These are phyloP conservation scores for Aspergillus piperis DNA, from an alignment of 2,329 filamentous ascomycete genomes.

Conservation along the genomic window DNA sequence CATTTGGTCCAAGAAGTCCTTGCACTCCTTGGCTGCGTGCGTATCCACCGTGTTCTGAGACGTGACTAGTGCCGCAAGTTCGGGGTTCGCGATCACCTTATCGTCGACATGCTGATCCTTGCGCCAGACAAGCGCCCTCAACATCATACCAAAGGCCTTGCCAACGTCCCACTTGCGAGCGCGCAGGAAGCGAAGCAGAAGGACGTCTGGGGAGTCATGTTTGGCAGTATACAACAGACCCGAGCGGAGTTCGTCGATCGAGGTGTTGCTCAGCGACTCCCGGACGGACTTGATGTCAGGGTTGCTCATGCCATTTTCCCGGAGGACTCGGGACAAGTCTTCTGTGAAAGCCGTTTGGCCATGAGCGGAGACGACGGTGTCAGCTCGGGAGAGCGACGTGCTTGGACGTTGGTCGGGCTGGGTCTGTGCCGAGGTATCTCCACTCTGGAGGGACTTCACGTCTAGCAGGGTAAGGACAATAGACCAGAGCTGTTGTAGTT, in stretches of 20 bases:
- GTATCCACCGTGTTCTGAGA: conserved; percentile 60
- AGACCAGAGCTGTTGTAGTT: conserved; percentile 83
- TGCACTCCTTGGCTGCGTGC: conserved; percentile 63
- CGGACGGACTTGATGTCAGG: conserved; percentile 73
- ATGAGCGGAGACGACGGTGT: conserved; percentile 63
- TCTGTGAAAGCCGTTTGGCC: conserved; percentile 44
- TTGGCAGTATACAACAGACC: conserved; percentile 90
- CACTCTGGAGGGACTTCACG: conserved; percentile 63
- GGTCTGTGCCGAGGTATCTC: conserved; percentile 49
- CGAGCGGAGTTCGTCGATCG: conserved; percentile 72
- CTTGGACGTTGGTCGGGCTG: conserved; percentile 19
- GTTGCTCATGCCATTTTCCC: conserved; percentile 21
- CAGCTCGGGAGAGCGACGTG: conserved; percentile 35
- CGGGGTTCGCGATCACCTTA: conserved; percentile 75
- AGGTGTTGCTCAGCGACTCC: conserved; percentile 71
- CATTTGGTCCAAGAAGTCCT: conserved; percentile 79
- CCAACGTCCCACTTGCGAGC: conserved; percentile 92
- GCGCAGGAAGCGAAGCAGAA: conserved; percentile 76
- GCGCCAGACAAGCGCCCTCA: conserved; percentile 89
- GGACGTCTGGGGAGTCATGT: conserved; percentile 84
- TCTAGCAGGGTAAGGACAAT: conserved; percentile 60
- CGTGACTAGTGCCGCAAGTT: conserved; percentile 65
- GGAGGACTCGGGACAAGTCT: conserved; percentile 23
- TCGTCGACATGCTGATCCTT: conserved; percentile 78
- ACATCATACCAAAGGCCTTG: conserved; percentile 85